Conservation (phyloP, 2,329 filamentous ascomycete genomes). For the Ophiostoma sp. region DNA sequence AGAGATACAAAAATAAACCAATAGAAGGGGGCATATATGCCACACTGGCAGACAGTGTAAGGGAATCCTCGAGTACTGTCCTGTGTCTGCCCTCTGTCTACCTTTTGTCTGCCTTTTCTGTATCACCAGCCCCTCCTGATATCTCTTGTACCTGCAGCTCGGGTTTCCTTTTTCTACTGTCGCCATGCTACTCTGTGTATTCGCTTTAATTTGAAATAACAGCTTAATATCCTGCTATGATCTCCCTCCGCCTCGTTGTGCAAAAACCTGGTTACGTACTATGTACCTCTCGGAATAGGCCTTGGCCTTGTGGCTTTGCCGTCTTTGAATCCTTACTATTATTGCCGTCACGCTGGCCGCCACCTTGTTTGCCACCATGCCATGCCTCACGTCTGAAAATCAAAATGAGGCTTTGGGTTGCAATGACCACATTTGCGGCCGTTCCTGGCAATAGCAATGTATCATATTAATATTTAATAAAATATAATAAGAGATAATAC, state of each 20-base stretch:
- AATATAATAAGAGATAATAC: not conserved
- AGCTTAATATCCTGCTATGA: not conserved
- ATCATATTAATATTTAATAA: not conserved
- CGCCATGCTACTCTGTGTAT: not conserved
- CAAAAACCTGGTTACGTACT: not conserved
- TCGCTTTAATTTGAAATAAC: not conserved
- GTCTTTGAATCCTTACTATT: not conserved
- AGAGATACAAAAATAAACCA: not conserved
- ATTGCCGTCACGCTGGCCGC: not conserved
- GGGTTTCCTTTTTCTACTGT: not conserved
- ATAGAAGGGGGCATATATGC: not conserved
- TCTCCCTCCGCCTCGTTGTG: not conserved
- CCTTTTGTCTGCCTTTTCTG: too few species aligned
- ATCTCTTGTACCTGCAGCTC: not conserved
- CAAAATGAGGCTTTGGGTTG: constrained; percentile 1
- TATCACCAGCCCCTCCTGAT: not conserved
- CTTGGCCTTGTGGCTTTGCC: not conserved
- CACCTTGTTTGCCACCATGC: not conserved
- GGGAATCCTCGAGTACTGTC: not conserved
- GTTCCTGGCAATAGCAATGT: not conserved
- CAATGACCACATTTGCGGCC: not conserved
- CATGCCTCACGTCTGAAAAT: not conserved
- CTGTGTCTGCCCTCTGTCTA: too few species aligned
- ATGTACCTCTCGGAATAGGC: not conserved
- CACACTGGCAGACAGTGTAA: not conserved